phyloP scores from a whole-genome alignment of 208 protist genomes.

The Angomonas desouzai region DNA sequence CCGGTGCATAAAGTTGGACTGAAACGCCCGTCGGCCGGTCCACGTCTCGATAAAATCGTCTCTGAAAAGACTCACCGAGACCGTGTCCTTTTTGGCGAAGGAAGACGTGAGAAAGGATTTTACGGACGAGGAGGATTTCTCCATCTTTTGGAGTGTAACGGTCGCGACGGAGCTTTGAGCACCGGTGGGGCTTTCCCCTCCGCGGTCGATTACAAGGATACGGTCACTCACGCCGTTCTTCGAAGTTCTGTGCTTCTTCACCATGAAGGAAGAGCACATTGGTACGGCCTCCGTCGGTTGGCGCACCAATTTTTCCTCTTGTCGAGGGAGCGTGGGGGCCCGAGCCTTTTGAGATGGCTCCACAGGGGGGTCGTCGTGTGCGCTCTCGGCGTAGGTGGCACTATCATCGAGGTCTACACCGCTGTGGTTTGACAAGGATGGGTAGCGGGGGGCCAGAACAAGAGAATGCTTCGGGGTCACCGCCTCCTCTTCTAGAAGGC shows the following conservation, averaged over 20 bases:
- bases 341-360: background rate
- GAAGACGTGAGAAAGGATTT: conserved; percentile 1
- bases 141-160: background rate
- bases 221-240: background rate
- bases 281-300: background rate
- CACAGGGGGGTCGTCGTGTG: background rate
- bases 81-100: background rate
- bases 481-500: background rate
- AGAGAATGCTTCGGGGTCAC: background rate
- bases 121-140: conserved; percentile 2
- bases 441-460: background rate
- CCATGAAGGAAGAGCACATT: background rate
- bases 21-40: conserved; percentile 34
- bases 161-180: background rate
- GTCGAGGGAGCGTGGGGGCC: background rate
- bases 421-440: too few species aligned
- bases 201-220: background rate
- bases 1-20: conserved; percentile 49
- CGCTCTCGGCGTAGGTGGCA: background rate
- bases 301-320: background rate
- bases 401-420: too few species aligned
- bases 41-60: conserved; percentile 37
- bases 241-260: conserved; percentile 1
- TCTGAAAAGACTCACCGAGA: conserved; percentile 18
- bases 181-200: background rate